Conservation (phyloP, 2,329 filamentous ascomycete genomes). For the Aspergillus sp. region DNA sequence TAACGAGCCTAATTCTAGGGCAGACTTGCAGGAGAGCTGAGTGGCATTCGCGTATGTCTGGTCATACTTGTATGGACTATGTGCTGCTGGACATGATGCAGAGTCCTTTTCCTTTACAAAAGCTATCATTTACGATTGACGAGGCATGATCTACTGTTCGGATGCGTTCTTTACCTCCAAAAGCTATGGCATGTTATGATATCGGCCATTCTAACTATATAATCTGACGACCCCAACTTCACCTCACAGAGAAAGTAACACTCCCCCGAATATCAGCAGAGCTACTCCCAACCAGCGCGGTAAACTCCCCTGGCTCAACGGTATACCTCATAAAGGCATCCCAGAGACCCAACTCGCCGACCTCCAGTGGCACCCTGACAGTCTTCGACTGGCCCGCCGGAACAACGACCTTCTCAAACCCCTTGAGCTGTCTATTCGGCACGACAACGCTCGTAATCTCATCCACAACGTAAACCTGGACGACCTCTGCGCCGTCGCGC, state of each 20-base stretch:
- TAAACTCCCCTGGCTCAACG: slow-evolving; percentile 62
- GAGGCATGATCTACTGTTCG: not conserved
- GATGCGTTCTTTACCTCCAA: not conserved
- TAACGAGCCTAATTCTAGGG: not conserved
- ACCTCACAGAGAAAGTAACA: slow-evolving; percentile 21
- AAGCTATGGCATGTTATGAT: no score
- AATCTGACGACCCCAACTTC: not conserved
- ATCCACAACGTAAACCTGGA: slow-evolving; percentile 60
- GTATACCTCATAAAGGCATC: slow-evolving; percentile 57
- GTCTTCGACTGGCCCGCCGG: slow-evolving; percentile 51
- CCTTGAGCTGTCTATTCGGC: slow-evolving; percentile 55
- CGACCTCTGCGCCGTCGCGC: slow-evolving; percentile 55
- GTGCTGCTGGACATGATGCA: no score
- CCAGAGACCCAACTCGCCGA: slow-evolving; percentile 48
- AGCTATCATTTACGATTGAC: not conserved
- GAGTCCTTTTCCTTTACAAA: not conserved
- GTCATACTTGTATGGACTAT: no score
- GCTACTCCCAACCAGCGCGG: slow-evolving; percentile 50
- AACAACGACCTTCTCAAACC: slow-evolving; percentile 57
- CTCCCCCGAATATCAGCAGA: slow-evolving; percentile 26
- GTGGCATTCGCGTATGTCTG: no score
- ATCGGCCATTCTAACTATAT: not conserved
- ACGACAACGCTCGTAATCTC: slow-evolving; percentile 53
- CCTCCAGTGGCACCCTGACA: slow-evolving; percentile 42
- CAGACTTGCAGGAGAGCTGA: slow-evolving; percentile 1